These are phyloP conservation scores for Hygrocybe coccinea DNA, from an alignment of 768 basidiomycete species.

Conservation along the genomic window DNA sequence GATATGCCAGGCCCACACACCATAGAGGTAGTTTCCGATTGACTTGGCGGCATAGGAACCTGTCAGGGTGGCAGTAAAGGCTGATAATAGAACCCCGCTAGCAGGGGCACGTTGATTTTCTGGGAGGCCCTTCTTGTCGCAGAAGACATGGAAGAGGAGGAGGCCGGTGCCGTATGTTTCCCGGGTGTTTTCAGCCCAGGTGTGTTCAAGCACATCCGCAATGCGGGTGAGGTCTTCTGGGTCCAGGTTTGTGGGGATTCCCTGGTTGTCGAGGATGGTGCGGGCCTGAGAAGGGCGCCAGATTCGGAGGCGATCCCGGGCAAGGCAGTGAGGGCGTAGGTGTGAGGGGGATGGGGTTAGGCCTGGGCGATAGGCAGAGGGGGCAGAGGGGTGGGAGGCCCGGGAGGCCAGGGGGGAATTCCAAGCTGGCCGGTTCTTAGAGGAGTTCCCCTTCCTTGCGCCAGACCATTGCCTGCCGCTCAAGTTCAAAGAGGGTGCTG, in stretches of 20 bases:
- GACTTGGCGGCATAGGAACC: constrained; percentile 31
- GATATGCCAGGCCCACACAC: constrained; percentile 44
- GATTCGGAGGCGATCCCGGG: too few species aligned
- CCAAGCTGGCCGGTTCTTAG: too few species aligned
- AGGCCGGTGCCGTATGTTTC: constrained; percentile 37
- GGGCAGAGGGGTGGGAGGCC: too few species aligned
- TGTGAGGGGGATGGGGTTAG: too few species aligned
- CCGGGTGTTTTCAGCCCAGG: too few species aligned
- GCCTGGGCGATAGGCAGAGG: too few species aligned
- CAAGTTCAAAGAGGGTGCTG: constrained; percentile 26
- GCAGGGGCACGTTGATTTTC: constrained; percentile 32
- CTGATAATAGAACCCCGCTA: constrained; percentile 16
- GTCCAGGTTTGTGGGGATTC: too few species aligned
- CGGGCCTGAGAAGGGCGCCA: too few species aligned
- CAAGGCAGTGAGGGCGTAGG: too few species aligned
- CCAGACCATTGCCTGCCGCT: constrained; percentile 5
- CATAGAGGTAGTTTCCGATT: constrained; percentile 35
- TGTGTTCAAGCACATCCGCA: constrained; percentile 21
- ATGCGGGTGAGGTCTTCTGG: constrained; percentile 26
- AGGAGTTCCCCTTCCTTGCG: too few species aligned
- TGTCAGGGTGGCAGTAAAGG: constrained; percentile 27
- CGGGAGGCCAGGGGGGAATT: too few species aligned
- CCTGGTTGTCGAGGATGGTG: too few species aligned
- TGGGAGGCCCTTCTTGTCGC: constrained; percentile 27
- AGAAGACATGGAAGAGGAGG: constrained; percentile 36